Conservation (phyloP, 73 alveolate genomes). For the Tetrahymena borealis region DNA sequence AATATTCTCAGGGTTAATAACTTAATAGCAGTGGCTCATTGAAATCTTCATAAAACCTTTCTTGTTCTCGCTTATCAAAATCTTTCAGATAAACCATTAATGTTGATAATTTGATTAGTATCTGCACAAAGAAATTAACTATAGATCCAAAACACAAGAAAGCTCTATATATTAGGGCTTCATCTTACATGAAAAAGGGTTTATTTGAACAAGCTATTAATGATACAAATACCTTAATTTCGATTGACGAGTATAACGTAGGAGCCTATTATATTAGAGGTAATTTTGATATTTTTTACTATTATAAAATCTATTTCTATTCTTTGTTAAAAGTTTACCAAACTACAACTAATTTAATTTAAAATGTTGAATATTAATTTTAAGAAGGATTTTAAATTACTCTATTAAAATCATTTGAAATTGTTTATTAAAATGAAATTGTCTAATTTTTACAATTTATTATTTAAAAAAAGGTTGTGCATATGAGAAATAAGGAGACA, state of each 20-base stretch:
- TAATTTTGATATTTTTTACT: not conserved
- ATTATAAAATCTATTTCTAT: not conserved
- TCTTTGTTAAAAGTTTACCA: too few relatives aligned
- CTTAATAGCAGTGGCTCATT: not conserved
- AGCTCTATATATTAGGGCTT: constrained; percentile 77
- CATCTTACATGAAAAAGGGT: constrained; percentile 61
- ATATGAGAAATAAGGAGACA: constrained; percentile 70
- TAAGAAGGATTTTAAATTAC: too few relatives aligned
- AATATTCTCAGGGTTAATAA: not conserved
- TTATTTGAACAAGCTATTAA: constrained; percentile 48
- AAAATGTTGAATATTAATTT: too few relatives aligned
- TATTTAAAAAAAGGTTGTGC: constrained; percentile 49
- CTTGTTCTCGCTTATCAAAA: not conserved
- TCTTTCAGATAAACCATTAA: constrained; percentile 51
- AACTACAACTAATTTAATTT: too few relatives aligned
- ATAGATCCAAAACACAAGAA: constrained; percentile 65
- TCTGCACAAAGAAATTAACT: constrained; percentile 59
- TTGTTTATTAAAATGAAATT: too few relatives aligned
- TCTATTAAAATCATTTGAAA: too few relatives aligned
- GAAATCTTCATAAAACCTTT: not conserved
- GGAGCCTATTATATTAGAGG: constrained; percentile 76
- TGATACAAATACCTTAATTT: constrained; percentile 54
- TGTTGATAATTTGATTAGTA: constrained; percentile 66
- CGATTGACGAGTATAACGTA: constrained; percentile 45
- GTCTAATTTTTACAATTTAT: too few relatives aligned